Evolutionary conservation across 1,139 yeast genomes (phyloP).

Genomic region (Diutina rugosa): DNA sequence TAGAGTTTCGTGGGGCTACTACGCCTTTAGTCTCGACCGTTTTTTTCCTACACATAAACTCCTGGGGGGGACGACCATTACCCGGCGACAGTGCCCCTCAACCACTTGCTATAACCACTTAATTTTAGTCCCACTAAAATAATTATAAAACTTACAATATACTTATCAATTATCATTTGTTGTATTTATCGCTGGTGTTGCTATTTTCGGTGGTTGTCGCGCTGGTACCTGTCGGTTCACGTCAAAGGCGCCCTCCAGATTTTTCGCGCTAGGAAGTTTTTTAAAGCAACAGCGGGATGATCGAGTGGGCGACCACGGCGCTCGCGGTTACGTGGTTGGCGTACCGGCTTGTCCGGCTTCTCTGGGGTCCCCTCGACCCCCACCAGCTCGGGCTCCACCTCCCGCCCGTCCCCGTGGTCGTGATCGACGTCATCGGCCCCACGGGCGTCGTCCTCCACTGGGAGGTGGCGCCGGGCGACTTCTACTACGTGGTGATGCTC

Average conservation of each 20-base stretch:
- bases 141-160: no score
- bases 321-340: neutral
- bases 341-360: neutral
- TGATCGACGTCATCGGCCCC: conserved; percentile 23
- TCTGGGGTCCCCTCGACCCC: neutral
- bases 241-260: neutral
- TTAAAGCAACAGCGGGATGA: neutral
- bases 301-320: neutral
- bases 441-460: conserved; percentile 26
- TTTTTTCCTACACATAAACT: neutral
- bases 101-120: neutral
- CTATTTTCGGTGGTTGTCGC: no score
- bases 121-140: no score
- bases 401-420: conserved; percentile 28
- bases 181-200: no score
- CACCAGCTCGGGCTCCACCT: conserved; percentile 14
- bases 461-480: conserved; percentile 27
- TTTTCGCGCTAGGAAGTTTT: neutral
- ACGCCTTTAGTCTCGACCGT: neutral
- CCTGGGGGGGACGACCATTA: neutral
- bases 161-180: no score
- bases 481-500: conserved; percentile 22
- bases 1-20: neutral
- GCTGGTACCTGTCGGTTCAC: neutral
- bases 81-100: neutral